Evolutionary conservation across 257 asterid species (phyloP).

Genomic region (Echites panduratus): DNA sequence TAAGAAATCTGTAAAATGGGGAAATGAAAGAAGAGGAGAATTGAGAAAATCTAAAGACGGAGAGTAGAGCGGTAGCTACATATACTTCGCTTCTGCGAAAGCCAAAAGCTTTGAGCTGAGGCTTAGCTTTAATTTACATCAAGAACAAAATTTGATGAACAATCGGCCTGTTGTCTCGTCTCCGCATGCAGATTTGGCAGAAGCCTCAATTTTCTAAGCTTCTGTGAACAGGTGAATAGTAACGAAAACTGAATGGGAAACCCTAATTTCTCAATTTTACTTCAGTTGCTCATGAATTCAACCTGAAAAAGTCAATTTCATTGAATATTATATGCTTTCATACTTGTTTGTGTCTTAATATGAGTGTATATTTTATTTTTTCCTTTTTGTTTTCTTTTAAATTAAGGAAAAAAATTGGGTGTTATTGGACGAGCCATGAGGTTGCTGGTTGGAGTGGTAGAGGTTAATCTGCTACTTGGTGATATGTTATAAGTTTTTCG

Average conservation of each 20-base stretch:
- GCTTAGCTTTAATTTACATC: neutral
- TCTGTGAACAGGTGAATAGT: constrained; percentile 13
- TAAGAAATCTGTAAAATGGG: neutral
- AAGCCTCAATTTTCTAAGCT: neutral
- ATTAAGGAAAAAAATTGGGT: neutral
- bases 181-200: constrained; percentile 10
- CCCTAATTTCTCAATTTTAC: neutral
- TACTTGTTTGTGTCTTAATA: neutral
- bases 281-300: neutral
- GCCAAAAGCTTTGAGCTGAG: neutral
- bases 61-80: neutral
- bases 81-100: neutral
- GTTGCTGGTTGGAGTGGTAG: neutral
- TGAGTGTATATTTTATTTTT: neutral
- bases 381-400: neutral
- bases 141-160: neutral
- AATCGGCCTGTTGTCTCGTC: neutral
- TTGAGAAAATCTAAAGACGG: neutral
- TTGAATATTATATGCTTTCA: too few species aligned
- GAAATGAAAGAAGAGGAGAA: neutral
- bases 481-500: neutral
- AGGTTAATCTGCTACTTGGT: neutral
- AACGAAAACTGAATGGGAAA: neutral
- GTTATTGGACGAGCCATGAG: neutral
- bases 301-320: neutral